A percentile compares a stretch with the other conserved stretches of the same genome.
phyloP scores from a whole-genome alignment of 345 rosid genomes.

The Euphorbia tirucalli region DNA sequence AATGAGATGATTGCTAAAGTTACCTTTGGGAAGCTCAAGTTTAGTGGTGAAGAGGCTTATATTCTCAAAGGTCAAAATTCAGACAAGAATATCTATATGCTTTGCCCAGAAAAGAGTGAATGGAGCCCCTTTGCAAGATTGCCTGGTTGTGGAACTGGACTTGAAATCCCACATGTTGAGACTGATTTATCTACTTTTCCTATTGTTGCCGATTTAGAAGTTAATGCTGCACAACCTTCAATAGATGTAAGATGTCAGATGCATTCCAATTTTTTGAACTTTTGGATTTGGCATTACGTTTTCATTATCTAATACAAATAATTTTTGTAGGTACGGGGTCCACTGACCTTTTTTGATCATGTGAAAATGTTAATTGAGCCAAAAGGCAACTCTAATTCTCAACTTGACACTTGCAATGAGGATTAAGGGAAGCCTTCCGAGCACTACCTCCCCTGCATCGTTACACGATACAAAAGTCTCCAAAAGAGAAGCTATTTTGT shows the following conservation, averaged over 20 bases:
- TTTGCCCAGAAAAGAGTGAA: constrained; percentile 1
- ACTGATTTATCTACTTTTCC: not conserved
- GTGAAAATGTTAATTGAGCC: not conserved
- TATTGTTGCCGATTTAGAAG: not conserved
- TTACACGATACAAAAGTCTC: too few relatives aligned
- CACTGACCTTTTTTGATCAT: not conserved
- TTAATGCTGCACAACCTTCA: not conserved
- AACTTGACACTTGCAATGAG: not conserved
- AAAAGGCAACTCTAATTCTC: not conserved
- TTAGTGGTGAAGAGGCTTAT: not conserved
- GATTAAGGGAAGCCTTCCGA: not conserved
- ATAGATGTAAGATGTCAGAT: not conserved
- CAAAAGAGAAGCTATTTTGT: too few relatives aligned
- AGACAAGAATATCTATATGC: not conserved
- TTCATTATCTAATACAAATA: not conserved
- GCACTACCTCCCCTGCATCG: not conserved
- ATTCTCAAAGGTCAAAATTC: not conserved
- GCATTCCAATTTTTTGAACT: not conserved
- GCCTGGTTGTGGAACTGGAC: constrained; percentile 1
- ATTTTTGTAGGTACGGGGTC: constrained; percentile 4
- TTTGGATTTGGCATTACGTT: not conserved
- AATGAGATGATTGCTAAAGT: not conserved
- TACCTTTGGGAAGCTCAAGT: not conserved
- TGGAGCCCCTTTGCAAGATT: not conserved
- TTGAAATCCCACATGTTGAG: not conserved